Conservation (phyloP, 148 eudicot species). For the Polygonum maritimum region DNA sequence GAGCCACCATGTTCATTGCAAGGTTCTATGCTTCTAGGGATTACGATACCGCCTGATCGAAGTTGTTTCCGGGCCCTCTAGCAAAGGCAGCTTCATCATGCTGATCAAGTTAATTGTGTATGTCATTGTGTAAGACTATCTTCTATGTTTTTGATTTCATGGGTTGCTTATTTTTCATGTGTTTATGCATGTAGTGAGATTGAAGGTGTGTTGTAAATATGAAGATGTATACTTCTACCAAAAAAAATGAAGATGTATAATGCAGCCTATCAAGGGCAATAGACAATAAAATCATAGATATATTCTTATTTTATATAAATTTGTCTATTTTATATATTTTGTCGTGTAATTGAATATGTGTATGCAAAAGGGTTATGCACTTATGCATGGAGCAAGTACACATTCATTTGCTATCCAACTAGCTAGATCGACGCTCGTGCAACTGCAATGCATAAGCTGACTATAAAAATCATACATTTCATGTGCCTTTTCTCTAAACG, state of each 20-base stretch:
- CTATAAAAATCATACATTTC: too few species aligned
- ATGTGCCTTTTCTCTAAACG: too few species aligned
- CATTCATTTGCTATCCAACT: too few species aligned
- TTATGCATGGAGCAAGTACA: too few species aligned
- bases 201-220: constrained; percentile 4
- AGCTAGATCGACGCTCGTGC: too few species aligned
- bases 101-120: background rate
- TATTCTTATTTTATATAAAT: background rate
- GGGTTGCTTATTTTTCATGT: constrained; percentile 6
- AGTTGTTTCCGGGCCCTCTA: background rate
- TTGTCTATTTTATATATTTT: too few species aligned
- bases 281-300: background rate
- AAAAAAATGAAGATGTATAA: background rate
- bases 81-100: background rate
- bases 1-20: background rate
- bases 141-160: background rate
- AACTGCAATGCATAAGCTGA: too few species aligned
- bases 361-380: too few species aligned
- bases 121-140: background rate
- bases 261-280: background rate
- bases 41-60: background rate
- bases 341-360: too few species aligned
- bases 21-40: background rate
- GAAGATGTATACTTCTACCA: background rate
- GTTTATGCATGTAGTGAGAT: background rate